These are phyloP conservation scores for Backusella circina DNA, from an alignment of 192 early-diverging fungal species.

Conservation along the genomic window DNA sequence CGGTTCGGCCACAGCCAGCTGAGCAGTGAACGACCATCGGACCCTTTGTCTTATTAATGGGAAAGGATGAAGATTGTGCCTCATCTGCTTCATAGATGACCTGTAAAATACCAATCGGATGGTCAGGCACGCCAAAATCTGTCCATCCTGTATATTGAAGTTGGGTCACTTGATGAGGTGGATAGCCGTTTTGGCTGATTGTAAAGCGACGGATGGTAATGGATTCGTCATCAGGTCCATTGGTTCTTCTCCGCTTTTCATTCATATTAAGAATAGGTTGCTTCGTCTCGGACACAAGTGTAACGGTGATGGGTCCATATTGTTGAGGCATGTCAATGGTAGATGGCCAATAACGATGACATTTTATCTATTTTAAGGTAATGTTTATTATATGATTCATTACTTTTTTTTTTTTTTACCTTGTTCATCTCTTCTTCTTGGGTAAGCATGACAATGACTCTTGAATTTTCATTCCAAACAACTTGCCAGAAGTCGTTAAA, in stretches of 20 bases:
- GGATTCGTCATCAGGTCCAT: slow-evolving; percentile 31
- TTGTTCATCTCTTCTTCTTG: slow-evolving; percentile 78
- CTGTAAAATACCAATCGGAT: slow-evolving; percentile 55
- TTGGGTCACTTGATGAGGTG: slow-evolving; percentile 53
- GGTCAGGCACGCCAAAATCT: slow-evolving; percentile 76
- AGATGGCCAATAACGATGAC: slow-evolving; percentile 88
- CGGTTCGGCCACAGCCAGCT: slow-evolving; percentile 73
- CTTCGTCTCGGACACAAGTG: slow-evolving; percentile 52
- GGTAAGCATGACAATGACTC: slow-evolving; percentile 93
- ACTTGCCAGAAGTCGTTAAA: slow-evolving; percentile 91
- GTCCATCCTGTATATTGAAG: slow-evolving; percentile 85
- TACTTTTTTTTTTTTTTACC: slow-evolving; percentile 32
- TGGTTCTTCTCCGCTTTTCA: slow-evolving; percentile 6
- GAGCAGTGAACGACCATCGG: slow-evolving; percentile 74
- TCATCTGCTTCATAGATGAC: slow-evolving; percentile 47
- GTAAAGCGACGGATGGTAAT: slow-evolving; percentile 48
- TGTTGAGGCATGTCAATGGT: slow-evolving; percentile 24
- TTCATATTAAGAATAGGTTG: slow-evolving; percentile 14
- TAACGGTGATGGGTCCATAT: slow-evolving; percentile 49
- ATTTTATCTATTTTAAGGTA: slow-evolving; percentile 48
- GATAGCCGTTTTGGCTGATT: not conserved
- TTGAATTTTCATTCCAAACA: slow-evolving; percentile 81
- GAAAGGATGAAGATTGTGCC: not conserved
- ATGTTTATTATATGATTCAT: not conserved
- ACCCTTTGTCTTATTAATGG: slow-evolving; percentile 4